Evolutionary conservation across 257 asterid species (phyloP).

Genomic region (Salvia rosmarinus): DNA sequence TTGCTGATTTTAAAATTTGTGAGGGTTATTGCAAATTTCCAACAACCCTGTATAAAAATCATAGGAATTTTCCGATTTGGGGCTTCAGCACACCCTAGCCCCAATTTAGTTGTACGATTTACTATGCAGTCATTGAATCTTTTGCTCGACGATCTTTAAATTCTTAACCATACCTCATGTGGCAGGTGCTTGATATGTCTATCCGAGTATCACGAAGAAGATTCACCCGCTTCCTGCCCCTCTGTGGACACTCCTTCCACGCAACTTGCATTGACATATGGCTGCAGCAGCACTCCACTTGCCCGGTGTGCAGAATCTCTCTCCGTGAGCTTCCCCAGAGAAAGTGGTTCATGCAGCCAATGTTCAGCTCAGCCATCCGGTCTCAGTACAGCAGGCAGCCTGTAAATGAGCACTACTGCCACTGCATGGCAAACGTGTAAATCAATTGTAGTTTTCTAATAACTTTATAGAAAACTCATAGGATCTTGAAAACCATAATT

Average conservation of each 20-base stretch:
- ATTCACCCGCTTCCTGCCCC: slow-evolving; percentile 59
- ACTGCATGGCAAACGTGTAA: slow-evolving; percentile 43
- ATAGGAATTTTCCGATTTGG: too few relatives aligned
- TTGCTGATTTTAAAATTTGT: too few relatives aligned
- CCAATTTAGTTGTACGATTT: too few relatives aligned
- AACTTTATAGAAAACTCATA: too few relatives aligned
- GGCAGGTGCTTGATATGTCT: slow-evolving; percentile 79
- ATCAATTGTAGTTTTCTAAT: too few relatives aligned
- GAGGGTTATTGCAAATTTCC: too few relatives aligned
- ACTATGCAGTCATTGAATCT: not conserved
- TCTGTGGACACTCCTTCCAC: slow-evolving; percentile 75
- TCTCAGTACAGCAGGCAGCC: slow-evolving; percentile 48
- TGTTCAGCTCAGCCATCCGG: slow-evolving; percentile 75
- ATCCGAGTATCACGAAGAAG: slow-evolving; percentile 63
- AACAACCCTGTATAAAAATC: too few relatives aligned
- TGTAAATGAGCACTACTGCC: slow-evolving; percentile 40
- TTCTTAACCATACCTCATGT: not conserved
- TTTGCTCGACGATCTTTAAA: not conserved
- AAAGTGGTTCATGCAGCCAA: slow-evolving; percentile 63
- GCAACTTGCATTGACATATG: slow-evolving; percentile 74
- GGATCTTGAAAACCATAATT: too few relatives aligned
- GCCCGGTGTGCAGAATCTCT: slow-evolving; percentile 85
- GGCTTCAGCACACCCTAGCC: too few relatives aligned
- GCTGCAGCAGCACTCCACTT: slow-evolving; percentile 74
- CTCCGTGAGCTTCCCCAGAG: slow-evolving; percentile 67